Base-by-base conservation (phyloP, 129 eudicot genomes). In the Centella asiatica region DNA sequence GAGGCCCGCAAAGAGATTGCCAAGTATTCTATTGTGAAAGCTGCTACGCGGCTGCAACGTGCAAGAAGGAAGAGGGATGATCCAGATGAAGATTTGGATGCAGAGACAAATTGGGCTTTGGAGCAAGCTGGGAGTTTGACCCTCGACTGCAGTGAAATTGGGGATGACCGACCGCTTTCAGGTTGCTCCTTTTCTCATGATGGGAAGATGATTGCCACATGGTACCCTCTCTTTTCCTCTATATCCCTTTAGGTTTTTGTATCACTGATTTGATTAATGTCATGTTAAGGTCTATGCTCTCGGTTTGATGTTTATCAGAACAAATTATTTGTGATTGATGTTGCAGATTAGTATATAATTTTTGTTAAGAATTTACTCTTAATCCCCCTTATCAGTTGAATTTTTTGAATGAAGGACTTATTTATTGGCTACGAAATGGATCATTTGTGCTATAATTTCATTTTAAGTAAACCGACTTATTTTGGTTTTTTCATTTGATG, bases 21-120 rank as follows among this genome's bases (percentile, higher is more conserved):
- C 0, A 87, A 76, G 67, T 80, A 75, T 64, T 92, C 95, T 17
- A 56, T 92, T 37, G 78, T 62, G 65, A 87, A 74, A 74, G 80
- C 95, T 15, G 85, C 88, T 4, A 36, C 66, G 66, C 83, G 98
- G 33, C 75, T 92, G 27, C 82, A 66, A 19, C 85, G 85, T 36
- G 98, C 95, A 2, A 87, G 72, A 78, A 87, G 96, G 50, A 92
- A 69, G 71, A 80, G 84, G 68, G 88, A 87, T 44, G 96, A 92
- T 66, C 98, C 98, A 6, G 98, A 92, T 80, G 95, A 92, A 65
- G 96, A 92, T 84, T 37, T 77, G 72, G 98, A 92, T 82, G 94
- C 88, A 14, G 98, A 92, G 80, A 49, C 82, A 24, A 83, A 85
- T 73, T 84, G 83, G 77, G 83, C 87, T n/a, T 61, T 90, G 75